Base-by-base conservation (phyloP, 2,329 filamentous ascomycete species). In the Ilyonectria sp. region DNA sequence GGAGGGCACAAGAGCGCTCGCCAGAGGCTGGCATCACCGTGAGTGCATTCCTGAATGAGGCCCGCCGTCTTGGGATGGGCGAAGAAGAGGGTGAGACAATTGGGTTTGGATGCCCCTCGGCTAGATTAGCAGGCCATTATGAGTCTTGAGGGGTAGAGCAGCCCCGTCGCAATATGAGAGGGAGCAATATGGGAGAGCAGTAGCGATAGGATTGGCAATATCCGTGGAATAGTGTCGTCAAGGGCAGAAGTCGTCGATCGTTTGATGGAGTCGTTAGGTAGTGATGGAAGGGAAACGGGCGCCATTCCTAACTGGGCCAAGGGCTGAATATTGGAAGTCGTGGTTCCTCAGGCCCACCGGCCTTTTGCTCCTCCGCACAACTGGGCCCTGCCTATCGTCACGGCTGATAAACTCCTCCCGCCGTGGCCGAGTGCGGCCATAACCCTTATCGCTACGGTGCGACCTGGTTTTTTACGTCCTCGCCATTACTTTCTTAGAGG, bases 41-140 rank as follows among this genome's bases (percentile, higher is more conserved):
- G 23, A 46, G 37, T 54, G 50, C 77, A 78, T 79, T 79, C 77
- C 76, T 71, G 59, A 55, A 67, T 53, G 65, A 71, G 72, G 74
- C 58, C 53, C 56, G 56, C 46, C 46, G 44, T 68, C 37, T 60
- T 44, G 33, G 52, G 55, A 49, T 40, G 56, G 57, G 67, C 50
- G 33, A 54, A 68, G 54, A 70, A 40, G 33, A 29, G 21, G 33
- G 68, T 65, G 69, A 77, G 75, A 77, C 76, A 75, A 73, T 53
- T 35, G 52, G 53, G 69, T 59, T 43, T 33, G 54, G 57, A 73
- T 65, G 50, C 67, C 69, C 65, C 66, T 65, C 67, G 53, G 47
- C 61, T 46, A 49, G 44, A 69, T 57, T 47, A 52, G 43, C 53
- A 37, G 52, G 31, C 54, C 31, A 17, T 21, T 43, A 33, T 60